A percentile compares a stretch with the other conserved stretches of the same genome.
These are phyloP conservation scores for Talaromyces thailandensis DNA, from an alignment of 495 filamentous ascomycete species.

Conservation along the genomic window DNA sequence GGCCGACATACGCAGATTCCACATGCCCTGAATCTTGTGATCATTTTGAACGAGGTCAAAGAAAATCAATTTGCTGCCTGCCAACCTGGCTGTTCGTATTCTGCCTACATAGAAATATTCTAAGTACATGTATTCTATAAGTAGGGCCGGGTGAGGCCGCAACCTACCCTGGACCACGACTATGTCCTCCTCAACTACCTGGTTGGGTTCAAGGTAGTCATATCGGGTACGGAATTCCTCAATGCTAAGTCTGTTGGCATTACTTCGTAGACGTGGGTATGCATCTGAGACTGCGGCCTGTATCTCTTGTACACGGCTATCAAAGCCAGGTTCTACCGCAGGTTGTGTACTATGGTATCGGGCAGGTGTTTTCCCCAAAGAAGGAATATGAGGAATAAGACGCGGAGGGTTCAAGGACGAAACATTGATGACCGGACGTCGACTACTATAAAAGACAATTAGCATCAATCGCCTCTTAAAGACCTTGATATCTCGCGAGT, in stretches of 20 bases:
- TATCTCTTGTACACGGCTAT: constrained; percentile 43
- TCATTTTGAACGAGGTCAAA: constrained; percentile 68
- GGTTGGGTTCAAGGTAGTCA: constrained; percentile 28
- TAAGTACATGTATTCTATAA: constrained; percentile 31
- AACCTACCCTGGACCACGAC: constrained; percentile 39
- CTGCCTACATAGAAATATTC: constrained; percentile 47
- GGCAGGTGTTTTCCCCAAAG: neutral
- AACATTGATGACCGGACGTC: neutral
- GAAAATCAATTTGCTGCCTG: constrained; percentile 71
- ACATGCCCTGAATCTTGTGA: constrained; percentile 60
- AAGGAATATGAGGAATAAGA: neutral
- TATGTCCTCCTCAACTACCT: constrained; percentile 34
- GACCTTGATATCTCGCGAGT: neutral
- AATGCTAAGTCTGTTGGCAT: constrained; percentile 22
- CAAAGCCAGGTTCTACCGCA: constrained; percentile 29
- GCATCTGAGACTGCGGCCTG: constrained; percentile 28
- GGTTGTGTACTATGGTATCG: constrained; percentile 21
- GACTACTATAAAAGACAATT: neutral
- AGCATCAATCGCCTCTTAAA: neutral
- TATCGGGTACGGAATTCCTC: constrained; percentile 31
- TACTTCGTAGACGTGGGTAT: constrained; percentile 41
- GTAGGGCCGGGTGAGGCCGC: constrained; percentile 14
- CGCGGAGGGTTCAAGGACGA: neutral
- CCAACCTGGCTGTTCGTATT: constrained; percentile 47
- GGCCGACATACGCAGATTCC: constrained; percentile 51